Conservation (phyloP, 768 basidiomycete genomes). For the Suillus hirtellus region DNA sequence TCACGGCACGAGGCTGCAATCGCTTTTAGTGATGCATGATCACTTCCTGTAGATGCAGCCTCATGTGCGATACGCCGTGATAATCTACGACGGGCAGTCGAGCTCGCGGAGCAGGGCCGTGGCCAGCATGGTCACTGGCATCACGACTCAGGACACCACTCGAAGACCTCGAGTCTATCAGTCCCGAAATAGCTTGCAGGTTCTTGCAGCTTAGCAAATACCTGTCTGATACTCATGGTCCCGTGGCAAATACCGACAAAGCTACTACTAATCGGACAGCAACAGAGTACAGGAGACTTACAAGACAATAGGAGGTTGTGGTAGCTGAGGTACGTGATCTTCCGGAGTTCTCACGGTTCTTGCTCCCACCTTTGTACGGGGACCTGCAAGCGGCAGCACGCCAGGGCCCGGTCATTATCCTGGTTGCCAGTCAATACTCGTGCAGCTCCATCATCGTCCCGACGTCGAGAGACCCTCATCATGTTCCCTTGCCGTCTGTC, state of each 20-base stretch:
- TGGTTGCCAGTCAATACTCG: too few species aligned
- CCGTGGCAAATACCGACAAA: not conserved
- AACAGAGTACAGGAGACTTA: not conserved
- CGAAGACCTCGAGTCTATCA: constrained; percentile 18
- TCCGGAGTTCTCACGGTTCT: too few species aligned
- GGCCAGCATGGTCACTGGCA: constrained; percentile 31
- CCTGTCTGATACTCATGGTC: constrained; percentile 4
- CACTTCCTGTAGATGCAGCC: constrained; percentile 7
- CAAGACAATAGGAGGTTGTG: not conserved
- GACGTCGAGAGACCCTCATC: too few species aligned
- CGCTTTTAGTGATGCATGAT: not conserved
- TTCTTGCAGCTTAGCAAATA: not conserved
- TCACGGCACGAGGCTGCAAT: constrained; percentile 1
- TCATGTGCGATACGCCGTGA: constrained; percentile 17
- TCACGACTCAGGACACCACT: constrained; percentile 25
- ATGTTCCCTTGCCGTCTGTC: too few species aligned
- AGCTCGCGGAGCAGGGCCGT: constrained; percentile 26
- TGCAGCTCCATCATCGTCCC: too few species aligned
- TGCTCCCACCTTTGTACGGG: too few species aligned
- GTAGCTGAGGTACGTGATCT: not conserved
- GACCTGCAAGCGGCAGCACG: too few species aligned
- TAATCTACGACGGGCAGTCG: constrained; percentile 19
- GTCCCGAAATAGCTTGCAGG: not conserved
- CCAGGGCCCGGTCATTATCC: too few species aligned
- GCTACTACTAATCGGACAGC: not conserved